Conservation (phyloP, 805 yeast genomes). For the Cyberlindnera suaveolens region DNA sequence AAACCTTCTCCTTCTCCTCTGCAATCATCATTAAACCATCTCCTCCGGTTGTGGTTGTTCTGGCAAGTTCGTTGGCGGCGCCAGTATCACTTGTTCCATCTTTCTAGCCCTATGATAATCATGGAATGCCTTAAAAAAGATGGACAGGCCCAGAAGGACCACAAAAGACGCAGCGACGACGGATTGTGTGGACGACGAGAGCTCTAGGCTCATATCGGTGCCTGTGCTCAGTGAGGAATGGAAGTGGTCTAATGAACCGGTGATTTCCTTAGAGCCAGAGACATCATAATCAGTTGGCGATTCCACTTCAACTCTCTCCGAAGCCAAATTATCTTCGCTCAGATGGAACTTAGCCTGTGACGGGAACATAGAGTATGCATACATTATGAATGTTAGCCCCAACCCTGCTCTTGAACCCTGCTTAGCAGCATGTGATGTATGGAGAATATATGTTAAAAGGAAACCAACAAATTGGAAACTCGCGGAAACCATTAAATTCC, state of each 20-base stretch:
- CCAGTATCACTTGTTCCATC: slow-evolving; percentile 59
- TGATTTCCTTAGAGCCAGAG: slow-evolving; percentile 21
- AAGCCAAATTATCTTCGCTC: slow-evolving; percentile 16
- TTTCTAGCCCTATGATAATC: slow-evolving; percentile 73
- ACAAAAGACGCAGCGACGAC: slow-evolving; percentile 51
- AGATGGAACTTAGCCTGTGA: slow-evolving; percentile 25
- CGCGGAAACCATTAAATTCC: slow-evolving; percentile 87
- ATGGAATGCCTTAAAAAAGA: slow-evolving; percentile 58
- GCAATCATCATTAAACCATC: slow-evolving; percentile 3
- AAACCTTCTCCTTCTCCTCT: neutral
- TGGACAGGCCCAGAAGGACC: slow-evolving; percentile 60
- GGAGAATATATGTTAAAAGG: slow-evolving; percentile 80
- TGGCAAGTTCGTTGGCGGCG: slow-evolving; percentile 29
- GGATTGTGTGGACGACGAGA: slow-evolving; percentile 1
- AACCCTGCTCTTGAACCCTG: slow-evolving; percentile 92
- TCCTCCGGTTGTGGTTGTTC: slow-evolving; percentile 3
- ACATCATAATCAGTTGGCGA: slow-evolving; percentile 55
- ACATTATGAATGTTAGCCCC: slow-evolving; percentile 74
- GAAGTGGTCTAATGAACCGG: slow-evolving; percentile 23
- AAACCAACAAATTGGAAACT: slow-evolving; percentile 94
- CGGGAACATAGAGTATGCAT: slow-evolving; percentile 56
- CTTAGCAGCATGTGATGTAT: slow-evolving; percentile 95
- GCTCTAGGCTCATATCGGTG: slow-evolving; percentile 10
- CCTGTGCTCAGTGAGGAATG: slow-evolving; percentile 18
- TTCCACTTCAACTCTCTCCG: slow-evolving; percentile 41